A percentile compares a stretch with the other conserved stretches of the same genome.
Evolutionary conservation across 495 filamentous ascomycete species (phyloP).

Genomic region (Trichoderma virens): DNA sequence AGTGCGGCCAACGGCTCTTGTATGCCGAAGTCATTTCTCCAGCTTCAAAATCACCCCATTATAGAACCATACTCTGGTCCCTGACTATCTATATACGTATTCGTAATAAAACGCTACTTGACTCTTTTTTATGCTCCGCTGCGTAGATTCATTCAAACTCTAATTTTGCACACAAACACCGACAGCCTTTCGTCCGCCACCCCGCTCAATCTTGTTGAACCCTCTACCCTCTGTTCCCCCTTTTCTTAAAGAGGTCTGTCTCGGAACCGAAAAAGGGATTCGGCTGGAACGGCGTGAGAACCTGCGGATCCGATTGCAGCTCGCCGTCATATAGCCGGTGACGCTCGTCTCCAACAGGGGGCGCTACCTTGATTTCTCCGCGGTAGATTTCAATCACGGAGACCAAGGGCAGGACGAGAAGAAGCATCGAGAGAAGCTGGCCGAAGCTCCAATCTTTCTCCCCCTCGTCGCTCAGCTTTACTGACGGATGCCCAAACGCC

Average conservation of each 20-base stretch:
- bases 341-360: constrained; percentile 22
- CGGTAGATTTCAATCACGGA: constrained; percentile 47
- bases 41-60: no score
- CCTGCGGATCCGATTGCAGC: constrained; percentile 9
- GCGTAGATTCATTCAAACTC: no score
- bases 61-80: not conserved
- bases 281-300: constrained; percentile 24
- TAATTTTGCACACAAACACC: not conserved
- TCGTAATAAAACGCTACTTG: no score
- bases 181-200: not conserved
- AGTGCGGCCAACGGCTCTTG: not conserved
- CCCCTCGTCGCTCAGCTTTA: constrained; percentile 34
- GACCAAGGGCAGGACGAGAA: constrained; percentile 47
- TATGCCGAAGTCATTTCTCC: not conserved
- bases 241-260: constrained; percentile 23
- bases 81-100: no score
- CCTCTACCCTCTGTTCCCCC: not conserved
- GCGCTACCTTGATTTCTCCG: constrained; percentile 40
- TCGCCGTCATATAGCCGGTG: constrained; percentile 19
- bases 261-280: constrained; percentile 29
- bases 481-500: constrained; percentile 40
- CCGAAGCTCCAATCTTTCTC: constrained; percentile 54
- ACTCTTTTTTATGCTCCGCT: no score
- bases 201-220: not conserved
- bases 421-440: constrained; percentile 44